Evolutionary conservation across 2,329 filamentous ascomycete genomes (phyloP).

Genomic region (Talaromyces albobiverticillius): DNA sequence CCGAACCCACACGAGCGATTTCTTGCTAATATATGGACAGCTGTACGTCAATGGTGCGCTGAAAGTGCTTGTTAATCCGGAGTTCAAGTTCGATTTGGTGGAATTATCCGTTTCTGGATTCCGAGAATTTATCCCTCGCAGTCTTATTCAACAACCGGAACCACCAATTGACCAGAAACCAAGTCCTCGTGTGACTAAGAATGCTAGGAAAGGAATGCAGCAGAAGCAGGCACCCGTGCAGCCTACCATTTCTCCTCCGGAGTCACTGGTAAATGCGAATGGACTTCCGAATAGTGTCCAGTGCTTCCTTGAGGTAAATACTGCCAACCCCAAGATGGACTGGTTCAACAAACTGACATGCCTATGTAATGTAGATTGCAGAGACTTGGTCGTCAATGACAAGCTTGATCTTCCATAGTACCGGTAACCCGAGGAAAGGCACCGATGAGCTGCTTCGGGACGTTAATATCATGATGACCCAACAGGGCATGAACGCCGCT

Average conservation of each 20-base stretch:
- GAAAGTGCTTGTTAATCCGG: constrained; percentile 72
- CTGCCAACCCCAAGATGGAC: background rate
- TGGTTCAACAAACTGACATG: constrained; percentile 18
- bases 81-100: constrained; percentile 78
- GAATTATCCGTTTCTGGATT: constrained; percentile 75
- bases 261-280: constrained; percentile 45
- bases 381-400: constrained; percentile 66
- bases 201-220: constrained; percentile 49
- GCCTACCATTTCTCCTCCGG: constrained; percentile 43
- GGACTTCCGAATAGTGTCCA: constrained; percentile 58
- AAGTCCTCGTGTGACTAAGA: constrained; percentile 60
- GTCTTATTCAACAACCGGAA: constrained; percentile 49
- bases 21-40: constrained; percentile 40
- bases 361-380: constrained; percentile 48
- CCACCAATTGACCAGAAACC: constrained; percentile 53
- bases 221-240: constrained; percentile 41
- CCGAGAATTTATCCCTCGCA: constrained; percentile 79
- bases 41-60: constrained; percentile 75
- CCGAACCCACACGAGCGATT: background rate
- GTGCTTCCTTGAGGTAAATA: constrained; percentile 61
- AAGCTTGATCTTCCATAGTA: constrained; percentile 53
- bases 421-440: constrained; percentile 10
- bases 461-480: constrained; percentile 8
- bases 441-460: constrained; percentile 11
- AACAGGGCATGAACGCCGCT: constrained; percentile 30